These are phyloP conservation scores for Hypoxylon sp. DNA, from an alignment of 2,329 filamentous ascomycete genomes.

Conservation along the genomic window DNA sequence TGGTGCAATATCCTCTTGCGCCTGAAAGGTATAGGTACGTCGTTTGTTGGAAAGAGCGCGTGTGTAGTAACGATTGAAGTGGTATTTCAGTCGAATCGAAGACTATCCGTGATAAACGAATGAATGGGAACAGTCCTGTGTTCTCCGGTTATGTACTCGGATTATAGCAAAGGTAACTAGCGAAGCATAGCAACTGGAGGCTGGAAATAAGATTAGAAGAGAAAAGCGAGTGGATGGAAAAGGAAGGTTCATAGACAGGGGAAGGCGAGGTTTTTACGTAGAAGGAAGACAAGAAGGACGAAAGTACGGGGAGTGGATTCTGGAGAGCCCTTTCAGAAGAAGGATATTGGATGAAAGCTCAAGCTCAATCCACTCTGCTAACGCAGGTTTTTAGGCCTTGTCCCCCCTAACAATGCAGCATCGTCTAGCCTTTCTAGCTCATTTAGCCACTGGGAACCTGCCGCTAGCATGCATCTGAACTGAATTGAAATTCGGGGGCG, in stretches of 20 bases:
- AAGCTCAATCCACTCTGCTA: constrained; percentile 18
- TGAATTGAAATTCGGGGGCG: constrained; percentile 10
- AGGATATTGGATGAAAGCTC: constrained; percentile 2
- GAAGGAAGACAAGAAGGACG: constrained; percentile 7
- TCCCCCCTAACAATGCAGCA: constrained; percentile 13
- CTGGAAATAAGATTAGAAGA: constrained; percentile 17
- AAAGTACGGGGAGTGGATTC: neutral
- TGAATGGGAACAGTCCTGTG: constrained; percentile 37
- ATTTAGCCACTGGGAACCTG: constrained; percentile 19
- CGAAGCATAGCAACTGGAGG: constrained; percentile 28
- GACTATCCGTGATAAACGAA: constrained; percentile 25
- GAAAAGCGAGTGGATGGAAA: constrained; percentile 24
- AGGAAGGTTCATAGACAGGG: constrained; percentile 22
- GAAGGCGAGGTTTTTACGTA: constrained; percentile 13
- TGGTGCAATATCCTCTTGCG: no score
- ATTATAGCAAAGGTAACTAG: constrained; percentile 15
- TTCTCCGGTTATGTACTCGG: constrained; percentile 34
- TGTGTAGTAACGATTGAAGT: constrained; percentile 14
- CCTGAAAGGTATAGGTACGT: constrained; percentile 12
- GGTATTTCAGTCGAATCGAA: constrained; percentile 6
- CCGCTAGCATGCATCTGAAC: constrained; percentile 24
- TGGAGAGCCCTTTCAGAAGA: no score
- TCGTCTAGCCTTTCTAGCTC: constrained; percentile 23
- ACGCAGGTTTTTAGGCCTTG: constrained; percentile 10
- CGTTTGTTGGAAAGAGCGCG: constrained; percentile 7